These are phyloP conservation scores for Dryas alaskensis DNA, from an alignment of 306 rosid genomes.

Conservation along the genomic window DNA sequence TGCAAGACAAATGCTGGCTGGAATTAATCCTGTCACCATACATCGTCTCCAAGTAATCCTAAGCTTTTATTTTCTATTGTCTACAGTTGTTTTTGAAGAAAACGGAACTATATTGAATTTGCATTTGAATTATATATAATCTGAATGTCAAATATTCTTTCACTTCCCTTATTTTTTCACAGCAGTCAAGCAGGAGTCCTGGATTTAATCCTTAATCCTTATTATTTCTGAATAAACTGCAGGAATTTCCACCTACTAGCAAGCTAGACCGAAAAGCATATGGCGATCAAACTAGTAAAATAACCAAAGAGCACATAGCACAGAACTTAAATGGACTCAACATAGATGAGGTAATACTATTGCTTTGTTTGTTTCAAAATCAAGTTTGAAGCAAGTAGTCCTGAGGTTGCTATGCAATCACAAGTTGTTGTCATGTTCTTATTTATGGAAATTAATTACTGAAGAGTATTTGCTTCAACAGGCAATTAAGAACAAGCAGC, in stretches of 20 bases:
- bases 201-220: background rate
- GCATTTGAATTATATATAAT: background rate
- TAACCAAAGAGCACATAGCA: constrained; percentile 47
- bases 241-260: constrained; percentile 77
- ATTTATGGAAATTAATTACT: constrained; percentile 1
- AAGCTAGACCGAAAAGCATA: constrained; percentile 49
- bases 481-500: constrained; percentile 52
- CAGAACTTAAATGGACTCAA: constrained; percentile 53
- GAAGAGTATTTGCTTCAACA: constrained; percentile 28
- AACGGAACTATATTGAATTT: constrained; percentile 3
- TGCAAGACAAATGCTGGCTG: constrained; percentile 89
- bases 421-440: constrained; percentile 7
- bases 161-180: background rate
- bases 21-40: constrained; percentile 67
- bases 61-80: constrained; percentile 7
- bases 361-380: background rate
- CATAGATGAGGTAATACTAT: constrained; percentile 51
- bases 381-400: constrained; percentile 12
- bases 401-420: background rate
- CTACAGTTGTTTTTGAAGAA: background rate
- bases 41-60: constrained; percentile 54
- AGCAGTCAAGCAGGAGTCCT: background rate
- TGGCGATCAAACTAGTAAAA: constrained; percentile 69
- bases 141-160: background rate
- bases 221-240: constrained; percentile 24